Evolutionary conservation across 2,329 filamentous ascomycete species (phyloP), one percentile per base, ranked within the genome.

Genomic region (Amauroascus verrucosus): DNA sequence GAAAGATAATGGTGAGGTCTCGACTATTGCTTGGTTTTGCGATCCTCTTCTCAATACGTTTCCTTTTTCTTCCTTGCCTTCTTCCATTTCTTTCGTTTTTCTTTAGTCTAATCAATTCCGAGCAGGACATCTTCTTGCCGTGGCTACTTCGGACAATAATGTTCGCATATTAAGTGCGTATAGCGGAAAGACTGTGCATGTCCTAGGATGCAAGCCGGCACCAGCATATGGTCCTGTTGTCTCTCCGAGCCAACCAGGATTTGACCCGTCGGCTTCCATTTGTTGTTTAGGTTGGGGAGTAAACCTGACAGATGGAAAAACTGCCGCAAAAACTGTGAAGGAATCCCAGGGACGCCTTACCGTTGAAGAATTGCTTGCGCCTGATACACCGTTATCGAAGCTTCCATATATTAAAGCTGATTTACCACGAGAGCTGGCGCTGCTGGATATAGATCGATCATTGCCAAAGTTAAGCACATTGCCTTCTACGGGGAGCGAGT

Each of bases 131-230:
- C 82, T 88, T 40, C 77, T 96, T 52, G 88, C 88, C 13, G 81
- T 93, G 13, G 88, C 83, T 44, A 95, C 88, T 82, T 88, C 80
- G 60, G 88, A 95, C 72, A 86, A 86, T 26, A 79, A 80, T 6
- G 80, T 93, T 18, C 82, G 88, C 54, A 72, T 95, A 33, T 79
- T 91, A 66, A 86, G 85, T 56, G 72, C 88, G 20, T 88, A 93
- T 66, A 90, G 82, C 61, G 86, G 83, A 67, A 95, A 91, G 69
- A 80, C 85, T 11, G 82, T 89, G 18, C 85, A 93, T 66, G 81
- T 85, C 62, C 84, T 87, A 62, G 62, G 68, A 60, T 56, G 57
- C 48, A 49, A 47, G 5, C 44, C 43, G 2, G 11, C 26, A 1
- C 32, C 24, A 24, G 22, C n/a, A 13, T 20, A 47, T 30, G 33